Percentiles rank a stretch among this genome's conserved stretches.
Conservation (phyloP, 352 stramenopile genomes). For the Globisporangium iwayamae region DNA sequence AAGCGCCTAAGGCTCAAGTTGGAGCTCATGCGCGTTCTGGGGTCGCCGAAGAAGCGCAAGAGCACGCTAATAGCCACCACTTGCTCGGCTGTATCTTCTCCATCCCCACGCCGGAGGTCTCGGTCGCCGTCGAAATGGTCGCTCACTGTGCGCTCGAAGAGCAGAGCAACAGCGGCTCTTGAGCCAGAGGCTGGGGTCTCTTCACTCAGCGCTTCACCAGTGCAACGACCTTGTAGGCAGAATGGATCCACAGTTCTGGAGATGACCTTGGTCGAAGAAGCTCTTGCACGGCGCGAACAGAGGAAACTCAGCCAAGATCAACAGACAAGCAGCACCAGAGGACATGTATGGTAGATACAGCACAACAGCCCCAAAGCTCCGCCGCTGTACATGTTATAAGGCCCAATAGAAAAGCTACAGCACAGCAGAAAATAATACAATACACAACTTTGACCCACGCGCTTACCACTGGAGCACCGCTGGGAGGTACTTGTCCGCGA, state of each 20-base stretch:
- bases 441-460: too few relatives aligned
- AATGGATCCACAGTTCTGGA: neutral
- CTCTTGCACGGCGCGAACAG: neutral
- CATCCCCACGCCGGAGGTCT: neutral
- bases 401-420: neutral
- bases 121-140: constrained; percentile 9
- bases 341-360: neutral
- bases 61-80: neutral
- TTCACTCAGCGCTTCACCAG: neutral
- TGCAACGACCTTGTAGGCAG: neutral
- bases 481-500: constrained; percentile 74
- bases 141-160: neutral
- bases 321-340: neutral
- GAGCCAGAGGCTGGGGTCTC: neutral
- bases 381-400: neutral
- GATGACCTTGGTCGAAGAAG: constrained; percentile 12
- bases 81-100: neutral
- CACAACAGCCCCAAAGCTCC: neutral
- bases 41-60: constrained; percentile 13
- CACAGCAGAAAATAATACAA: neutral
- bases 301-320: neutral
- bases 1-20: constrained; percentile 32
- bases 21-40: constrained; percentile 30
- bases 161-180: neutral
- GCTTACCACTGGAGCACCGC: constrained; percentile 59